Evolutionary conservation across 2,329 filamentous ascomycete genomes (phyloP).

Genomic region (Xenosphaeropsis pyriputrescens): DNA sequence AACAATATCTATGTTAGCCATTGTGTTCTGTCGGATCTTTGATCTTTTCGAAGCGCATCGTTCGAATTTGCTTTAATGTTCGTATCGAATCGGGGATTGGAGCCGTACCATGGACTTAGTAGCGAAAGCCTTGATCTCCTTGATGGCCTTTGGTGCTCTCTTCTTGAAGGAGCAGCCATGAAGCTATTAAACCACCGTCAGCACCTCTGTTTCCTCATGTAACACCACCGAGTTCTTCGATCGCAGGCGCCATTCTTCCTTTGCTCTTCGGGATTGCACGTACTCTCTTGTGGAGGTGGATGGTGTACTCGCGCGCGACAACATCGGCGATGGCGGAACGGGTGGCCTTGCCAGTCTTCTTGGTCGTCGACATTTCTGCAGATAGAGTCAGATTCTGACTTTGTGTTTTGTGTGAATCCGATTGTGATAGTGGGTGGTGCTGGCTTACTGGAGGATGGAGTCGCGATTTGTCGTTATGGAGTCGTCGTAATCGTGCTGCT

Average conservation of each 20-base stretch:
- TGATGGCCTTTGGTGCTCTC: conserved; percentile 94
- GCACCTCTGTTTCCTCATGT: conserved; percentile 14
- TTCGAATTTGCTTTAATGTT: no score
- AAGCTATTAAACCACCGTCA: conserved; percentile 51
- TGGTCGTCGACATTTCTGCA: conserved; percentile 54
- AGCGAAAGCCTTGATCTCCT: conserved; percentile 97
- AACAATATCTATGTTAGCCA: conserved; percentile 1
- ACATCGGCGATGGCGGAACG: conserved; percentile 98
- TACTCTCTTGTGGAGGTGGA: conserved; percentile 99
- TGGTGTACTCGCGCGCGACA: conserved; percentile 99
- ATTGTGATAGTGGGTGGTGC: not conserved
- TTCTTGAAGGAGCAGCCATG: conserved; percentile 99
- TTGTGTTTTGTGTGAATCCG: conserved; percentile 1
- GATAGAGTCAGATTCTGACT: conserved; percentile 13
- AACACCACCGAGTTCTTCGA: conserved; percentile 34
- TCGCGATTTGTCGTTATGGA: conserved; percentile 11
- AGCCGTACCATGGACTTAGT: conserved; percentile 82
- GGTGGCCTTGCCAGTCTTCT: conserved; percentile 52
- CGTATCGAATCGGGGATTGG: not conserved
- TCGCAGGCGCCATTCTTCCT: conserved; percentile 28
- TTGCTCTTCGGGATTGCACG: conserved; percentile 26
- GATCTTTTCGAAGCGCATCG: no score
- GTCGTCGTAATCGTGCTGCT: conserved; percentile 6
- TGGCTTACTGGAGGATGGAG: conserved; percentile 11
- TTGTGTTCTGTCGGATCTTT: not conserved